Evolutionary conservation across 1,284 basidiomycete genomes (phyloP).

Genomic region (Gastroboletus turbinatus): DNA sequence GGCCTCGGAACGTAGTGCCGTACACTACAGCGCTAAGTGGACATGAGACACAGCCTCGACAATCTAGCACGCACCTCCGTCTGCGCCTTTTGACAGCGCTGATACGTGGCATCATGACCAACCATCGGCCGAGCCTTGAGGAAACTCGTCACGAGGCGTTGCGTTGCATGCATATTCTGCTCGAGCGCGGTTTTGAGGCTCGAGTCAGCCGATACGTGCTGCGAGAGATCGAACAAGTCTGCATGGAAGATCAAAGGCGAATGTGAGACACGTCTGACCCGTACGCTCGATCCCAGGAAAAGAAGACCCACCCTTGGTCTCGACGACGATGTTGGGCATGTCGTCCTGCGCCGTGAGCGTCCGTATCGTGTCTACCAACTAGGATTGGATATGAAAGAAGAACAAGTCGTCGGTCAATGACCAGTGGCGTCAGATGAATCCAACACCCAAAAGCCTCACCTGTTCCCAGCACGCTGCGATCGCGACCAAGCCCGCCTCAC

Average conservation of each 20-base stretch:
- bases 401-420: not conserved
- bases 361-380: constrained; percentile 72
- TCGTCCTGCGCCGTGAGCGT: constrained; percentile 59
- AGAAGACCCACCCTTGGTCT: constrained; percentile 43
- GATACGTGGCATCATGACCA: constrained; percentile 35
- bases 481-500: constrained; percentile 78
- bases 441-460: constrained; percentile 43
- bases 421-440: not conserved
- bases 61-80: constrained; percentile 50
- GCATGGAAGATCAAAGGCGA: not conserved
- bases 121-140: constrained; percentile 42
- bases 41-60: constrained; percentile 2
- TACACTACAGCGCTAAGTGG: constrained; percentile 43
- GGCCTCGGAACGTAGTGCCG: constrained; percentile 59
- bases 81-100: constrained; percentile 52
- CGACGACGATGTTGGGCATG: constrained; percentile 43
- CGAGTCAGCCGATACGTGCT: constrained; percentile 50
- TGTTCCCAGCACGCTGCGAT: constrained; percentile 90
- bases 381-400: constrained; percentile 4
- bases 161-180: constrained; percentile 58
- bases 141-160: constrained; percentile 59
- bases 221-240: constrained; percentile 54
- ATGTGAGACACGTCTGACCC: not conserved
- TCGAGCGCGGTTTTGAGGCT: constrained; percentile 50
- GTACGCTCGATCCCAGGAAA: not conserved